A percentile compares a stretch with the other conserved stretches of the same genome.
Evolutionary conservation across 345 rosid species (phyloP).

Genomic region (Garcia nutans): DNA sequence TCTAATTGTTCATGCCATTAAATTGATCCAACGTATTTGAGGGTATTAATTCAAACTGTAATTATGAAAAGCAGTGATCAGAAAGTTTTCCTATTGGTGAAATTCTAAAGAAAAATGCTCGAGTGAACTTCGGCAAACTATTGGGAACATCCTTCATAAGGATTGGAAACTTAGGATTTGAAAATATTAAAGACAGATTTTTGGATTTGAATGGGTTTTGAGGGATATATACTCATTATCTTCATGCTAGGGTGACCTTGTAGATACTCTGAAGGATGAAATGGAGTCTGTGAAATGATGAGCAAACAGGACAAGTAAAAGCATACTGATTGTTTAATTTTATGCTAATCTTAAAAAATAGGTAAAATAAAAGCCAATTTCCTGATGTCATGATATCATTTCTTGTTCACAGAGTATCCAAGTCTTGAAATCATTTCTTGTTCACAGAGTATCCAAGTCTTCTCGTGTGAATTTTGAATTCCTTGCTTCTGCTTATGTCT

Average conservation of each 20-base stretch:
- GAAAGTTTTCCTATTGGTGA: neutral
- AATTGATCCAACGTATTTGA: neutral
- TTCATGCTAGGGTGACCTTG: neutral
- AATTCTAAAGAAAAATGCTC: neutral
- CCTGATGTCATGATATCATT: neutral
- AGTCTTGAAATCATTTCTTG: neutral
- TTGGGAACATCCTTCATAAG: neutral
- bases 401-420: neutral
- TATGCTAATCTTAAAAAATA: neutral
- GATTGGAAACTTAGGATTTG: neutral
- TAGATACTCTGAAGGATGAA: neutral
- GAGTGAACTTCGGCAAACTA: no score
- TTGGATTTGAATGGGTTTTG: neutral
- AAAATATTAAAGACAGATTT: neutral
- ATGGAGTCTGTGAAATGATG: neutral
- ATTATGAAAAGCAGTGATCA: neutral
- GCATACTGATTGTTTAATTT: neutral
- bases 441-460: neutral
- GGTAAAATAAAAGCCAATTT: neutral
- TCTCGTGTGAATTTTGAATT: neutral
- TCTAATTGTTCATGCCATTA: neutral
- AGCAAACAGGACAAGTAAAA: neutral
- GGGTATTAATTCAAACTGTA: neutral
- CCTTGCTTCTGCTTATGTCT: slow-evolving; percentile 13
- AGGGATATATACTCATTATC: neutral